Evolutionary conservation across 495 filamentous ascomycete genomes (phyloP), one percentile per base, ranked within the genome.

Genomic region (Neurospora tetraspora): DNA sequence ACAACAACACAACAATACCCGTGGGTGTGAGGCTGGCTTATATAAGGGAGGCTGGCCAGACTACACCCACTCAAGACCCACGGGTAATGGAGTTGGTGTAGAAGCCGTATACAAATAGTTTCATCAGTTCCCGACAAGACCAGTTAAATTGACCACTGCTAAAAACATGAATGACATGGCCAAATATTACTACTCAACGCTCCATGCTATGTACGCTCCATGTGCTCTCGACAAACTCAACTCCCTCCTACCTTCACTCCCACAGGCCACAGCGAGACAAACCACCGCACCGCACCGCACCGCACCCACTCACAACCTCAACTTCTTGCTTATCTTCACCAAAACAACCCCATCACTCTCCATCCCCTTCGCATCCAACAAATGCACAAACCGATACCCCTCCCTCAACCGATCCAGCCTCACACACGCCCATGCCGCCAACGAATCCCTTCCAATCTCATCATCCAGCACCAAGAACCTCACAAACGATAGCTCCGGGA

Each of bases 381-480:
- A 80, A 70, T 89, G 91, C 45, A 98, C 82, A 72, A 97, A 89
- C 18, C 93, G 86, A 74, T 92, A 91, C 2, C 95, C 95, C 43
- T 86, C 78, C 68, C 89, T 87, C 70, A 97, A 80, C 18, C 93
- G 87, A 81, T 97, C 93, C 1, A 98, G 87, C 23, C 93, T 86
- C 71, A 97, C 89, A 78, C 94, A 97, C 9, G 93, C 89, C 95
- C 95, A 98, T 12, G 90, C 93, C 23, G 92, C 93, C 43, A 96
- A 78, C 68, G 90, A 84, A 75, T 97, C 93, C 72, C 87, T 86
- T 3, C 89, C 89, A 70, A 95, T 59, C 75, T 94, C 90, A 73
- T 95, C 90, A 77, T 97, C 92, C 78, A 92, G 89, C 75, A 98
- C 85, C 79, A 96, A 92, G 81, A 98, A 93, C 71, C 95, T 88